Evolutionary conservation across 805 yeast species (phyloP).

Genomic region (Kuraishia cidri): DNA sequence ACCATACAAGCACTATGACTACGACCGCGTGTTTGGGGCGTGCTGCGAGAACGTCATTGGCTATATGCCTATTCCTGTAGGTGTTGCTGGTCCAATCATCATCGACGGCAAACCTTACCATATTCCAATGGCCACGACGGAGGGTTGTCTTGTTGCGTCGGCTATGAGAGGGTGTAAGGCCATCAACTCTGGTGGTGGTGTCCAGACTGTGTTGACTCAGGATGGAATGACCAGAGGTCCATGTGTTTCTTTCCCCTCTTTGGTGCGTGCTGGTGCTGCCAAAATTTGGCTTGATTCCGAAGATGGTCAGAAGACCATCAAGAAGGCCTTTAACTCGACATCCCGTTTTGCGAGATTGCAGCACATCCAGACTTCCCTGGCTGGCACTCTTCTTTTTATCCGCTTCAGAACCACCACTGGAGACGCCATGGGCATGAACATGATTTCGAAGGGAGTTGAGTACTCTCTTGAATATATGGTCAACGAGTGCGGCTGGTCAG

Average conservation of each 20-base stretch:
- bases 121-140: constrained; percentile 99
- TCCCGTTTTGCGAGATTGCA: constrained; percentile 95
- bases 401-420: constrained; percentile 98
- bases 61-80: constrained; percentile 92
- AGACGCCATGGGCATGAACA: constrained; percentile 99
- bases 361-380: constrained; percentile 85
- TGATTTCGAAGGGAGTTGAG: constrained; percentile 98
- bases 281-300: constrained; percentile 93
- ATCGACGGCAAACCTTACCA: constrained; percentile 85
- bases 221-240: constrained; percentile 99
- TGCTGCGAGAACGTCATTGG: constrained; percentile 99
- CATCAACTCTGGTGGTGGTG: constrained; percentile 96
- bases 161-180: constrained; percentile 99
- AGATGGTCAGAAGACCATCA: constrained; percentile 78
- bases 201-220: constrained; percentile 77
- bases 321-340: constrained; percentile 90
- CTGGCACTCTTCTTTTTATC: constrained; percentile 82
- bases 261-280: constrained; percentile 87
- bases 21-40: constrained; percentile 95
- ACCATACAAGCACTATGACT: constrained; percentile 81
- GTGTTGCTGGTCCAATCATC: constrained; percentile 93
- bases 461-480: constrained; percentile 75
- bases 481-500: constrained; percentile 85
- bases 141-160: constrained; percentile 97
- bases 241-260: constrained; percentile 80